A percentile compares a stretch with the other conserved stretches of the same genome.
Evolutionary conservation across 2,329 filamentous ascomycete genomes (phyloP).

Genomic region (Xylariaceae sp.): DNA sequence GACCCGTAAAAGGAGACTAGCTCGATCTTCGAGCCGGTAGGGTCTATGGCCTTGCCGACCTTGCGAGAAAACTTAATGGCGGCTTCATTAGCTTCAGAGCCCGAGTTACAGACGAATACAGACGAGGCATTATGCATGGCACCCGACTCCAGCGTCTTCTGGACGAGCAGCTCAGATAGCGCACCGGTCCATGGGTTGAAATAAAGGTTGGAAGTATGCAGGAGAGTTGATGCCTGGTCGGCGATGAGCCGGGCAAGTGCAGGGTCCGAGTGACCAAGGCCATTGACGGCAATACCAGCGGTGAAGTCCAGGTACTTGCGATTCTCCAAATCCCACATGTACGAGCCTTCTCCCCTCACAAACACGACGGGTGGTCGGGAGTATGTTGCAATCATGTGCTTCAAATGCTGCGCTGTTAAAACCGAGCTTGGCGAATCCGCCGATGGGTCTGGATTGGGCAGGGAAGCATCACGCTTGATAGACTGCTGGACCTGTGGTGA

Average conservation of each 20-base stretch:
- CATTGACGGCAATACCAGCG: slow-evolving; percentile 91
- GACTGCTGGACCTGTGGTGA: slow-evolving; percentile 25
- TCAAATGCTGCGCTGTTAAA: slow-evolving; percentile 69
- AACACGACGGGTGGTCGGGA: slow-evolving; percentile 87
- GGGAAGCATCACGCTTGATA: slow-evolving; percentile 28
- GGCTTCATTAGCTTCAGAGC: slow-evolving; percentile 94
- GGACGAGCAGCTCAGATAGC: slow-evolving; percentile 78
- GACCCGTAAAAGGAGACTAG: slow-evolving; percentile 86
- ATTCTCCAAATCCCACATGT: slow-evolving; percentile 87
- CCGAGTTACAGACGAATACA: slow-evolving; percentile 94
- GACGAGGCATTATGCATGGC: slow-evolving; percentile 75
- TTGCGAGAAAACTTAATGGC: slow-evolving; percentile 97
- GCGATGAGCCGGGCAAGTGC: slow-evolving; percentile 70
- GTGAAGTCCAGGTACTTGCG: slow-evolving; percentile 91
- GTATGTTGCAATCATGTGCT: slow-evolving; percentile 96
- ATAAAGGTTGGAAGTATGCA: slow-evolving; percentile 95
- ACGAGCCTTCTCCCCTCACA: slow-evolving; percentile 78
- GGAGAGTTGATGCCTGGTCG: slow-evolving; percentile 71
- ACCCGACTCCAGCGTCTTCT: slow-evolving; percentile 73
- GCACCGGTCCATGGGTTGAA: slow-evolving; percentile 94
- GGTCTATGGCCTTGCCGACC: slow-evolving; percentile 70
- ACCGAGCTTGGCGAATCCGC: slow-evolving; percentile 52
- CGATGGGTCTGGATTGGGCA: slow-evolving; percentile 33
- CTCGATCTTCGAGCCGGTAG: slow-evolving; percentile 70
- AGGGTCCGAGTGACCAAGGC: slow-evolving; percentile 83